These are phyloP conservation scores for Suillus alpinus DNA, from an alignment of 768 basidiomycete species.

Conservation along the genomic window DNA sequence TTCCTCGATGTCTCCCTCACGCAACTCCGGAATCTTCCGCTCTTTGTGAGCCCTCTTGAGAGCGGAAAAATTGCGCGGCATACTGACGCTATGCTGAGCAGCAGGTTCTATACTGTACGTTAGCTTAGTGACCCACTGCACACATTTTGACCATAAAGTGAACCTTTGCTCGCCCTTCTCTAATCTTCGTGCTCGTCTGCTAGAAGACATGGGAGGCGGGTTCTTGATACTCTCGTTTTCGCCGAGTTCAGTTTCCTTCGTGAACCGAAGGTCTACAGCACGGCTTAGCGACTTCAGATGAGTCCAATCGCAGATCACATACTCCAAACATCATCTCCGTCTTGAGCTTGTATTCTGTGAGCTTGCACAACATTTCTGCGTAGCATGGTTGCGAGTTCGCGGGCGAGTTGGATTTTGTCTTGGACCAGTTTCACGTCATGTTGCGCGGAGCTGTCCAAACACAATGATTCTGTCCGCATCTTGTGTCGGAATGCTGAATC, in stretches of 20 bases:
- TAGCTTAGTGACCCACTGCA: conserved; percentile 1
- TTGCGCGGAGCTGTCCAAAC: conserved; percentile 38
- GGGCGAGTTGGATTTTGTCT: conserved; percentile 54
- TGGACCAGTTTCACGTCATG: conserved; percentile 49
- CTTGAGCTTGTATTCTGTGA: conserved; percentile 37
- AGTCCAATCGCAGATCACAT: conserved; percentile 17
- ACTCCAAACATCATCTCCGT: conserved; percentile 57
- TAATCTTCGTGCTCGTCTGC: conserved; percentile 44
- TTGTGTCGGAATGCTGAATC: conserved; percentile 67
- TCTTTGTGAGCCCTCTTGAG: conserved; percentile 67
- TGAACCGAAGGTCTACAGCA: conserved; percentile 65
- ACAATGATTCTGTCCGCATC: conserved; percentile 53
- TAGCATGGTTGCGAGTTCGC: conserved; percentile 72
- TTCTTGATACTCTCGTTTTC: conserved; percentile 78
- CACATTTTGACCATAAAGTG: conserved; percentile 6
- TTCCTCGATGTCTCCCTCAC: conserved; percentile 84
- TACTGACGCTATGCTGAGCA: conserved; percentile 27
- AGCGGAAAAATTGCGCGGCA: conserved; percentile 57
- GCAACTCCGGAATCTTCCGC: conserved; percentile 63
- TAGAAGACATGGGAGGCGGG: conserved; percentile 44
- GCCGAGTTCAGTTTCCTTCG: conserved; percentile 81
- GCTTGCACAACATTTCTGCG: conserved; percentile 88
- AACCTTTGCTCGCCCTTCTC: conserved; percentile 36
- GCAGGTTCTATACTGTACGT: conserved; percentile 26
- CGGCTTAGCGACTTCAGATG: neutral